Evolutionary conservation across 129 eudicot genomes (phyloP), one percentile per base, ranked within the genome.

Genomic region (Apium graveolens): DNA sequence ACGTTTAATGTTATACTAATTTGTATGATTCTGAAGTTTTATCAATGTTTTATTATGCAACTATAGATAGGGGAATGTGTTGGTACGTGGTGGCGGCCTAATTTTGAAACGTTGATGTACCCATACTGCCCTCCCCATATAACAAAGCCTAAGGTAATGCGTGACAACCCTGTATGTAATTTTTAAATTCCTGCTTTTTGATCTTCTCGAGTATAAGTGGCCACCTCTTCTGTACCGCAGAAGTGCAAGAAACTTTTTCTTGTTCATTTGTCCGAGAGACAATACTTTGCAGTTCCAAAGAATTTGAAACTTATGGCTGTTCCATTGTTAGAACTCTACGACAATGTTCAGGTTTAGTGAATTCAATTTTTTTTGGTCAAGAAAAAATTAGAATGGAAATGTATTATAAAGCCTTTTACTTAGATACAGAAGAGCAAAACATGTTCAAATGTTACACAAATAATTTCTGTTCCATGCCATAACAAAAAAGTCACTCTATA

Each of bases 41-140:
- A 4, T 24, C 24, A 11, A 42, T 39, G 31, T 42, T 73, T 6
- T 73, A n/a, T 73, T 24, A 35, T 74, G 78, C 39, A 32, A 66
- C 78, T 82, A 78, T 92, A 93, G 97, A 85, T 93, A 75, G 98
- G 97, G 16, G 98, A 93, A 83, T 93, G 98, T 76, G 98, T 89
- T 31, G 98, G 91, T 74, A 76, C 76, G 18, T 93, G 98, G 96
- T 93, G 97, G 96, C 88, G 97, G 79, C 98, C 98, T 60, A 93
- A 91, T 51, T 89, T 93, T 75, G 97, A 93, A 70, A 86, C 91
- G 10, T 79, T 81, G 57, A 85, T 93, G 96, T 93, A 93, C 66
- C 97, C 96, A 16, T 91, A 93, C 75, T 91, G 93, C 83, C 98
- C 98, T 82, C 96, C 97, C 5, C 96, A 93, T 76, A 93, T 93